A percentile compares a stretch with the other conserved stretches of the same genome.
These are phyloP conservation scores for Croton laevigatus DNA, from an alignment of 441 rosid species.

Conservation along the genomic window DNA sequence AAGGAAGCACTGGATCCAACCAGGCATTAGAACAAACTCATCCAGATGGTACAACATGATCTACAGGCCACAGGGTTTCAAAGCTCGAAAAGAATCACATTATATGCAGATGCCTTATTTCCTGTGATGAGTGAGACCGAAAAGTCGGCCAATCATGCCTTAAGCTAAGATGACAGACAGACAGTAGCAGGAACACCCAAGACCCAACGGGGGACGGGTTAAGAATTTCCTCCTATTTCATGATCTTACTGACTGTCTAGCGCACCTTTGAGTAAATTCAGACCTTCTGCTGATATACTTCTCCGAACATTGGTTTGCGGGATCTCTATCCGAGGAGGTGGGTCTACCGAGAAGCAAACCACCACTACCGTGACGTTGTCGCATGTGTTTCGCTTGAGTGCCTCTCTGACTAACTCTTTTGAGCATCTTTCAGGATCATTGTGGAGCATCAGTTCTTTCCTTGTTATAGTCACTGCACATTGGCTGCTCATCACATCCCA, in stretches of 20 bases:
- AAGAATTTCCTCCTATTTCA: slow-evolving; percentile 24
- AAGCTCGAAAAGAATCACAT: slow-evolving; percentile 30
- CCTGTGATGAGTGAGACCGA: slow-evolving; percentile 14
- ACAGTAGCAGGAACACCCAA: slow-evolving; percentile 15
- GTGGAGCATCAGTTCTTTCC: slow-evolving; percentile 82
- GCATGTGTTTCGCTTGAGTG: slow-evolving; percentile 66
- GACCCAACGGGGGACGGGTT: background rate
- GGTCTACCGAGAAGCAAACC: slow-evolving; percentile 71
- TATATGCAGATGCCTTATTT: slow-evolving; percentile 10
- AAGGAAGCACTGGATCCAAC: slow-evolving; percentile 7
- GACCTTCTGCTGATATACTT: slow-evolving; percentile 86
- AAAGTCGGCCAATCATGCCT: slow-evolving; percentile 12
- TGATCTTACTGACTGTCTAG: slow-evolving; percentile 41
- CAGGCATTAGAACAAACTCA: slow-evolving; percentile 23
- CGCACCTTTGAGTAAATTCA: slow-evolving; percentile 74
- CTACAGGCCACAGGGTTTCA: slow-evolving; percentile 25
- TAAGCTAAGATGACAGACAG: background rate
- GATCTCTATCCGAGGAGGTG: slow-evolving; percentile 77
- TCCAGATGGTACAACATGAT: slow-evolving; percentile 33
- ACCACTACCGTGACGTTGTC: slow-evolving; percentile 79
- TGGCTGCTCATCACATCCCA: slow-evolving; percentile 98
- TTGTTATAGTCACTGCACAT: slow-evolving; percentile 71
- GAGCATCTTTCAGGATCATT: slow-evolving; percentile 94
- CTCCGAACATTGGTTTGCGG: slow-evolving; percentile 55
- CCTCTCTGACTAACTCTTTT: slow-evolving; percentile 78